A percentile compares a stretch with the other conserved stretches of the same genome.
These are phyloP conservation scores for Capsella bursapastoris DNA, from an alignment of 345 rosid genomes.

Conservation along the genomic window DNA sequence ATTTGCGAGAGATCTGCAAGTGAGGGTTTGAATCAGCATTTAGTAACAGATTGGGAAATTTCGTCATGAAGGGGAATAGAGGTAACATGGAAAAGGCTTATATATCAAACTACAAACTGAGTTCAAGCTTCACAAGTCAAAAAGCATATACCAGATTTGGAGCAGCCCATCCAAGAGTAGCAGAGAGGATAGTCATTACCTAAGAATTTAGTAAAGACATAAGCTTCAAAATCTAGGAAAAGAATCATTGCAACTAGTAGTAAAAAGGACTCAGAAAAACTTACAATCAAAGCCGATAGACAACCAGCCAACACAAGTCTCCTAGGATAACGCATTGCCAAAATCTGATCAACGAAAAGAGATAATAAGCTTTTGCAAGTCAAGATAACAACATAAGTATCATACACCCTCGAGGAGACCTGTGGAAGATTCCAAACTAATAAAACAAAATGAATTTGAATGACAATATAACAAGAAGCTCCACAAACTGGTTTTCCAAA, in stretches of 20 bases:
- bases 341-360: constrained; percentile 58
- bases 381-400: background rate
- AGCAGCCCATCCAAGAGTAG: constrained; percentile 92
- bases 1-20: constrained; percentile 88
- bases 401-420: constrained; percentile 9
- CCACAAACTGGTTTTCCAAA: background rate
- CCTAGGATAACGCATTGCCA: constrained; percentile 99
- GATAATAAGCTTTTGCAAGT: background rate
- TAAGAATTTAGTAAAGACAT: constrained; percentile 41
- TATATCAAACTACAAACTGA: background rate
- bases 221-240: constrained; percentile 7
- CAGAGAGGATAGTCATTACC: constrained; percentile 98
- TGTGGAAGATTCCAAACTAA: background rate
- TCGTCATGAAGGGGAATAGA: background rate
- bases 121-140: background rate
- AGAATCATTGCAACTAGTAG: constrained; percentile 6
- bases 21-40: background rate
- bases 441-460: background rate
- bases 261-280: constrained; percentile 33
- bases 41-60: background rate
- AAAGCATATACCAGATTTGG: constrained; percentile 67
- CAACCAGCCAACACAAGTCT: constrained; percentile 95
- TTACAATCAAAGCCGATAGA: constrained; percentile 73
- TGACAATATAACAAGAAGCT: background rate
- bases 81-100: background rate